Base-by-base conservation (phyloP, 2,329 filamentous ascomycete genomes). In the Colletotrichum scovillei region DNA sequence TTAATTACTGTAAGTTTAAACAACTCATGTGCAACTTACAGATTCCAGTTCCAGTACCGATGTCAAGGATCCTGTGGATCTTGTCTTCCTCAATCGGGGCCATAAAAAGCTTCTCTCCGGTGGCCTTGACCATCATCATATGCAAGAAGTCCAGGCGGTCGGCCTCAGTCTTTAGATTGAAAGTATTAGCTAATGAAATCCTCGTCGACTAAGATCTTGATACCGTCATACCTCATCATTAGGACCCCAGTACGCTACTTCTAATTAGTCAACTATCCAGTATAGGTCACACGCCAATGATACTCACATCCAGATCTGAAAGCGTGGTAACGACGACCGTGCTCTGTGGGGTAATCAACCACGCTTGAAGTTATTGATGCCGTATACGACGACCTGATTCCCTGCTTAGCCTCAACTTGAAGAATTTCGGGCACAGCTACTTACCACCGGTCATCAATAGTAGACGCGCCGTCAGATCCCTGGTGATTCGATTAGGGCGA, bases 21-120 rank as follows among this genome's bases (percentile, higher is more conserved):
- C 32, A 4, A n/a, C 8, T 2, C 7, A 26, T 16, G 1, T 3
- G n/a, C 16, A 46, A n/a, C 68, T 30, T 71, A 78, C 90, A 92
- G 72, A 91, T 90, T 4, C 91, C 90, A 0, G 89, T 90, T 19
- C 91, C 91, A 7, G 88, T 91, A 59, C 89, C 89, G 12, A 91
- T 82, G 76, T 91, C 89, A 16, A 91, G 82, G 22, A 91, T 86
- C n/a, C 83, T 82, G 19, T 74, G 59, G 2, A 63, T 26, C 28
- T 69, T 74, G 1, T 38, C 35, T 32, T 46, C 26, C 8, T 72
- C 59, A 11, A 74, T 2, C 30, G 72, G 72, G 5, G 72, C 72
- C 8, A 68, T 16, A 30, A 68, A 72, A n/a, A 72, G 69, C 24
- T 64, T 49, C 0, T 55, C 58, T 2, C 55, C 49, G 4, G 67